Conservation (phyloP, 257 asterid genomes). For the Petrea volubilis region DNA sequence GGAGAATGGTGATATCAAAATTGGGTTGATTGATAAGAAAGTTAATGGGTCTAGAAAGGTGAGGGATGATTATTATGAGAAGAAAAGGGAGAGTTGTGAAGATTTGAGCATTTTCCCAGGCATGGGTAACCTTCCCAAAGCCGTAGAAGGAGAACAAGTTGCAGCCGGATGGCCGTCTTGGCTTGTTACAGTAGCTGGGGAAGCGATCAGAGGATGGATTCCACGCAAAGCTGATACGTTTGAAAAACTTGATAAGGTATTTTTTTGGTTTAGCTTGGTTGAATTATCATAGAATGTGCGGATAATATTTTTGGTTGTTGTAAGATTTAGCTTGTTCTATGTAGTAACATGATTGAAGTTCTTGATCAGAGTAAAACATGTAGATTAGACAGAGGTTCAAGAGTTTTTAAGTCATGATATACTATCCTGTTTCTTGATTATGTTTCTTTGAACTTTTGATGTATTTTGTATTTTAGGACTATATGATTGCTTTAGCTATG, state of each 20-base stretch:
- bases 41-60: constrained; percentile 61
- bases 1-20: constrained; percentile 46
- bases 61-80: constrained; percentile 66
- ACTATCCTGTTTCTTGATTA: background rate
- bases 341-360: background rate
- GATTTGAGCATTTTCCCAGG: constrained; percentile 45
- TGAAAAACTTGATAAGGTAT: constrained; percentile 92
- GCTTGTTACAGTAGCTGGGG: constrained; percentile 87
- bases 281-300: background rate
- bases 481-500: constrained; percentile 5
- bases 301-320: background rate
- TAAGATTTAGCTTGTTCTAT: background rate
- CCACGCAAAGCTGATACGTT: constrained; percentile 83
- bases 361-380: background rate
- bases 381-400: background rate
- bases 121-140: constrained; percentile 59
- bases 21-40: constrained; percentile 64
- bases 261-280: constrained; percentile 13
- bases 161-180: constrained; percentile 99
- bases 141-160: constrained; percentile 74
- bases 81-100: constrained; percentile 42
- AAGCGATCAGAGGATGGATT: constrained; percentile 88
- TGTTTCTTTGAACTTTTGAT: background rate
- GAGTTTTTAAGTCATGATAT: background rate
- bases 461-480: constrained; percentile 11